Percentiles rank a stretch among this genome's conserved stretches.
Conservation (phyloP, 2,329 filamentous ascomycete species). For the Colletotrichum neosansevieriae region DNA sequence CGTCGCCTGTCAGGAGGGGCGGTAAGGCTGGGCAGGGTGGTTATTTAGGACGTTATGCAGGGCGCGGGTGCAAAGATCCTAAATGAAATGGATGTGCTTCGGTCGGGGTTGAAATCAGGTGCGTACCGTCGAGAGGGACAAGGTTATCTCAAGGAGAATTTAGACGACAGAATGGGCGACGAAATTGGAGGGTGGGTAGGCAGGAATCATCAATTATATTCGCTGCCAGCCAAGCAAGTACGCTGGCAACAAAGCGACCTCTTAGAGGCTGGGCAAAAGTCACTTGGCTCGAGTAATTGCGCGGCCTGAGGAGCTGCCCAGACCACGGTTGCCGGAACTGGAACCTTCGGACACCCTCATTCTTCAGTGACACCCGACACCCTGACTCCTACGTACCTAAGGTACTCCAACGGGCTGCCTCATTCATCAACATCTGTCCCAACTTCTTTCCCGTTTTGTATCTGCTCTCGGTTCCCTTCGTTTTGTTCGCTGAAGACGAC, state of each 20-base stretch:
- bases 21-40: neutral
- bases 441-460: constrained; percentile 2
- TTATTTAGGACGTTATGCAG: constrained; percentile 9
- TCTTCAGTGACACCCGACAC: neutral
- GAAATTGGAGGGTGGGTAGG: neutral
- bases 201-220: constrained; percentile 36
- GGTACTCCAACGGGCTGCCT: constrained; percentile 5
- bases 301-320: constrained; percentile 27
- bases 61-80: neutral
- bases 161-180: neutral
- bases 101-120: neutral
- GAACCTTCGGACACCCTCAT: constrained; percentile 6
- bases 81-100: neutral
- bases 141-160: constrained; percentile 9
- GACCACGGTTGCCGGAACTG: constrained; percentile 22
- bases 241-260: constrained; percentile 28
- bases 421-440: neutral
- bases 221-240: constrained; percentile 27
- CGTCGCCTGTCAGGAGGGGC: neutral
- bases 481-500: neutral
- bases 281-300: constrained; percentile 35
- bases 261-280: constrained; percentile 39
- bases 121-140: neutral
- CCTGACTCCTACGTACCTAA: neutral
- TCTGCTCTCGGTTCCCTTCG: neutral